Base-by-base conservation (phyloP, 2,329 filamentous ascomycete species). In the Dothideomycetes sp. region DNA sequence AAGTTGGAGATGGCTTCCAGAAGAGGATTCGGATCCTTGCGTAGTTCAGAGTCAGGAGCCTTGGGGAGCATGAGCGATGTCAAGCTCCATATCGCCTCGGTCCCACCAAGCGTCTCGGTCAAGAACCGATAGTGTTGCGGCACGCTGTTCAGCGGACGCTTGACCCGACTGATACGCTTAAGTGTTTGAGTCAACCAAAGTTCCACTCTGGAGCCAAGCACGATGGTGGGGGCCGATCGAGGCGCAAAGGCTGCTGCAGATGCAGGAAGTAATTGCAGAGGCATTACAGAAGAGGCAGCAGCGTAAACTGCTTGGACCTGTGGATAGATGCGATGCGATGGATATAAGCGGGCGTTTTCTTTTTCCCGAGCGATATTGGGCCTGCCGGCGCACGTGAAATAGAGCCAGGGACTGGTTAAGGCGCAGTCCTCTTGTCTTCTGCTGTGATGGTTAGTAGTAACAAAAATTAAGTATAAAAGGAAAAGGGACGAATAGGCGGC, bases 231-330 rank as follows among this genome's bases (percentile, higher is more conserved):
- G 18, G 85, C 87, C 34, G 86, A 86, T 57, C 91, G 78, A 53
- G 89, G 89, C 55, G 89, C 89, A 70, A 96, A 98, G 57, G 91
- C 89, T 48, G 88, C 87, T 52, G 91, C 91, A 56, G 91, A 96
- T 48, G 89, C 89, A 53, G 91, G 91, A 55, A 98, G 72, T 62
- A 98, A 73, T 72, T 91, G 82, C 58, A 87, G 83, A 62, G 87
- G 87, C 91, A 96, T 96, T 19, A 31, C 41, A 33, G 34, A 20
- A 41, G 30, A 12, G 18, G 35, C 32, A 33, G 15, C 4, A 18
- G 17, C 4, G 30, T 19, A 13, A 24, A 24, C 12, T 23, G 24
- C 18, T 16, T 23, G 9, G 18, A 17, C 27, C 9, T 40, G 29
- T 40, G 27, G 37, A 40, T 40, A 22, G 41, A 43, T 43, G 41